Evolutionary conservation across 345 rosid genomes (phyloP).

Genomic region (Rhodomyrtus tomentosa): DNA sequence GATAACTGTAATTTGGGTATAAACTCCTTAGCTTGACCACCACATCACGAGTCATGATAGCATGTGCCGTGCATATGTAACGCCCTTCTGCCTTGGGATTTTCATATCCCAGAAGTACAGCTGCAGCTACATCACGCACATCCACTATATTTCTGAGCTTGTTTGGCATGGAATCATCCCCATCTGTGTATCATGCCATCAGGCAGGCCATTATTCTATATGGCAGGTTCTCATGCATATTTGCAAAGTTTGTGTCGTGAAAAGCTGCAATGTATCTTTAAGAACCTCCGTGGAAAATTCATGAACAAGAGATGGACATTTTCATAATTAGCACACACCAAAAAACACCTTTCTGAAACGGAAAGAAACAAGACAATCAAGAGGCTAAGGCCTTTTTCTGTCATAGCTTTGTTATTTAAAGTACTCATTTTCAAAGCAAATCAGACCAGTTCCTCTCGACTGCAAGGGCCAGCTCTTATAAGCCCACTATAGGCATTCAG

Average conservation of each 20-base stretch:
- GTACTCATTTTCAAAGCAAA: background rate
- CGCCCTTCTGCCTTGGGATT: slow-evolving; percentile 5
- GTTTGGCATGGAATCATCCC: slow-evolving; percentile 1
- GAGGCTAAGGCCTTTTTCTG: background rate
- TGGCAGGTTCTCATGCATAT: background rate
- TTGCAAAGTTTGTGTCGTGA: background rate
- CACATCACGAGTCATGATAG: slow-evolving; percentile 1
- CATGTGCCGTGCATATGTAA: slow-evolving; percentile 12
- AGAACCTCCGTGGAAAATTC: background rate
- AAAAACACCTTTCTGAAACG: background rate
- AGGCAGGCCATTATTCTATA: background rate
- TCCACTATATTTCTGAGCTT: slow-evolving; percentile 1
- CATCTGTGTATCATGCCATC: background rate
- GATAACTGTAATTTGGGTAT: slow-evolving; percentile 9
- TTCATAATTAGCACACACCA: background rate
- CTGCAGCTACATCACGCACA: slow-evolving; percentile 9
- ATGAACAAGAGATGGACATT: background rate
- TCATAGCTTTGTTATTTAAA: background rate
- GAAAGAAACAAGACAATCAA: background rate
- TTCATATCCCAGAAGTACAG: slow-evolving; percentile 3
- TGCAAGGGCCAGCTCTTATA: background rate
- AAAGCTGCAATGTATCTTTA: background rate
- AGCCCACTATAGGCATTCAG: background rate
- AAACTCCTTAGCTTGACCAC: slow-evolving; percentile 7
- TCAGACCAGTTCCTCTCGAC: background rate